A percentile compares a stretch with the other conserved stretches of the same genome.
These are phyloP conservation scores for Solanum hybrid DNA, from an alignment of 305 asterid species.

Conservation along the genomic window DNA sequence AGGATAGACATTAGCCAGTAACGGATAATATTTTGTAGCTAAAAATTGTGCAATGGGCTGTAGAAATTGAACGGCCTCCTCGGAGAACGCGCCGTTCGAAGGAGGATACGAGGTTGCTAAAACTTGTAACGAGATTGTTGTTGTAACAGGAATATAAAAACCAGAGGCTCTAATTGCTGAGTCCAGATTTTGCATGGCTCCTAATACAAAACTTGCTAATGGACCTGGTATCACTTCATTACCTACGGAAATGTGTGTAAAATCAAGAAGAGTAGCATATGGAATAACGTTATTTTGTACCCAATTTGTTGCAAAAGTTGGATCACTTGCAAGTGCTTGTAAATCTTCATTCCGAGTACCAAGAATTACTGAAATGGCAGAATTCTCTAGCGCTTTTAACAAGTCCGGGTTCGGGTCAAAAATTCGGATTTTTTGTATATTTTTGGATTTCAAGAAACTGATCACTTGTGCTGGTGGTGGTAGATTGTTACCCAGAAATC, in stretches of 20 bases:
- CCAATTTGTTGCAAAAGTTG: slow-evolving; percentile 18
- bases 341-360: slow-evolving; percentile 19
- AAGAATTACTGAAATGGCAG: slow-evolving; percentile 10
- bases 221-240: slow-evolving; percentile 26
- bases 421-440: slow-evolving; percentile 13
- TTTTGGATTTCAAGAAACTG: slow-evolving; percentile 6
- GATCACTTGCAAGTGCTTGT: slow-evolving; percentile 14
- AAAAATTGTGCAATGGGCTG: slow-evolving; percentile 7
- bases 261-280: not conserved
- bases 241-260: slow-evolving; percentile 20
- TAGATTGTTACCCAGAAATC: slow-evolving; percentile 22
- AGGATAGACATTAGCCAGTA: slow-evolving; percentile 14
- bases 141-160: slow-evolving; percentile 9
- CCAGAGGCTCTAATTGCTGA: not conserved
- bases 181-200: slow-evolving; percentile 18
- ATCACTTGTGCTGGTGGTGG: slow-evolving; percentile 17
- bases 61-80: not conserved
- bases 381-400: slow-evolving; percentile 13
- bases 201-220: slow-evolving; percentile 10
- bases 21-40: not conserved
- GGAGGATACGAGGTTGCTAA: slow-evolving; percentile 21
- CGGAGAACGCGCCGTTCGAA: not conserved
- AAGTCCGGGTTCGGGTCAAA: slow-evolving; percentile 13
- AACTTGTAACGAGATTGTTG: slow-evolving; percentile 4
- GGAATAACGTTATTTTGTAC: slow-evolving; percentile 14